Conservation (phyloP, 352 stramenopile genomes). For the Phytophthora rubi region DNA sequence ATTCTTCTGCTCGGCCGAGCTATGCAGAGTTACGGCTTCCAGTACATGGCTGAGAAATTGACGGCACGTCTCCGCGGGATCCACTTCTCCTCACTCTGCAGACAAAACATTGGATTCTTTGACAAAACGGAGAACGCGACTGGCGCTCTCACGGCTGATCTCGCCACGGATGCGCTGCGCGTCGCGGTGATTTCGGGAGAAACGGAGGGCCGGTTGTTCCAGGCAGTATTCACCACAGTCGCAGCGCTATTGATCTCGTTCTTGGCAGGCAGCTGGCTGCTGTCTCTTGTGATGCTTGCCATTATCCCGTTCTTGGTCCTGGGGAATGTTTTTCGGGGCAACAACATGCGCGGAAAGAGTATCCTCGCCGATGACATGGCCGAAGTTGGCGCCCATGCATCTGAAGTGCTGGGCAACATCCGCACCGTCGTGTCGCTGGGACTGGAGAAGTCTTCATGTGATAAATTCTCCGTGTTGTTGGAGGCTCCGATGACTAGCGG, state of each 20-base stretch:
- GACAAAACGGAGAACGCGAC: slow-evolving; percentile 36
- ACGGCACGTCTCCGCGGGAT: slow-evolving; percentile 52
- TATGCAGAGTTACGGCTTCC: slow-evolving; percentile 52
- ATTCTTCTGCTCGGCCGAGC: slow-evolving; percentile 34
- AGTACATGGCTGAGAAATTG: slow-evolving; percentile 60
- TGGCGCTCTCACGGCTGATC: slow-evolving; percentile 46
- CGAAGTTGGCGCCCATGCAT: slow-evolving; percentile 39
- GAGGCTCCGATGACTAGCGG: slow-evolving; percentile 19
- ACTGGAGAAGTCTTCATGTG: slow-evolving; percentile 27
- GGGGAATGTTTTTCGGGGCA: slow-evolving; percentile 36
- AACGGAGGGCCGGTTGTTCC: slow-evolving; percentile 48
- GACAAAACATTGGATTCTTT: slow-evolving; percentile 63
- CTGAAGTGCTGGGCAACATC: slow-evolving; percentile 50
- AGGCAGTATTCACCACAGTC: slow-evolving; percentile 53
- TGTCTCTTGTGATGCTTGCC: slow-evolving; percentile 67
- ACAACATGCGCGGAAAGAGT: slow-evolving; percentile 28
- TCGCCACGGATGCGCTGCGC: slow-evolving; percentile 57
- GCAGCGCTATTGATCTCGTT: slow-evolving; percentile 59
- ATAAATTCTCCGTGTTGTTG: slow-evolving; percentile 25
- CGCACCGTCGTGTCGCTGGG: slow-evolving; percentile 52
- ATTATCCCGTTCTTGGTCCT: slow-evolving; percentile 63
- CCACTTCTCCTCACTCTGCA: slow-evolving; percentile 53
- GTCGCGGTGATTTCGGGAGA: slow-evolving; percentile 58
- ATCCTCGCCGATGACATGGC: slow-evolving; percentile 32
- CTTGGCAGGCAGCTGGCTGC: slow-evolving; percentile 56